These are phyloP conservation scores for Trichoderma sp. DNA, from an alignment of 2,329 filamentous ascomycete genomes.

Conservation along the genomic window DNA sequence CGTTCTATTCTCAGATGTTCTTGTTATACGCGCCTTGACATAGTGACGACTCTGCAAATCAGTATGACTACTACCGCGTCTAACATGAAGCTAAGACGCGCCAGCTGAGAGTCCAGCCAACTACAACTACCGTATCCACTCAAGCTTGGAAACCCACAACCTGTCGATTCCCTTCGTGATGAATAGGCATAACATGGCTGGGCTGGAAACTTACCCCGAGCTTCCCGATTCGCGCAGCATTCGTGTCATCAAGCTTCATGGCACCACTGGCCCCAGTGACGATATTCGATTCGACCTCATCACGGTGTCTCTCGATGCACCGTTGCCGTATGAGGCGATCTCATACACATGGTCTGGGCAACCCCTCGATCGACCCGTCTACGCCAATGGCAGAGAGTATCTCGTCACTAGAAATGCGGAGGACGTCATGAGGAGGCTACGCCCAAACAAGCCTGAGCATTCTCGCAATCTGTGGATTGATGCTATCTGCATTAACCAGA, in stretches of 20 bases:
- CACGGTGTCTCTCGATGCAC: neutral
- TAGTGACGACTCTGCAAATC: neutral
- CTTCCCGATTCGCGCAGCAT: slow-evolving; percentile 1
- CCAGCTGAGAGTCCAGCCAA: neutral
- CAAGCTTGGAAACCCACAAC: neutral
- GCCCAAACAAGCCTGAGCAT: neutral
- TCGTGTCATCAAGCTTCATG: neutral
- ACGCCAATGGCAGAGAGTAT: slow-evolving; percentile 3
- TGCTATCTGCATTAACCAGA: slow-evolving; percentile 20
- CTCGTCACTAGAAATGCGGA: neutral
- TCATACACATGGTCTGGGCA: slow-evolving; percentile 11
- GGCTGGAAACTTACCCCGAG: neutral
- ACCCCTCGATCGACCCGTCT: neutral
- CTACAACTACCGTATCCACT: neutral
- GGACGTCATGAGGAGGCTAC: neutral
- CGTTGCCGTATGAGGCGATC: neutral
- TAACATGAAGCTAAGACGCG: neutral
- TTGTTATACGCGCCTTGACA: neutral
- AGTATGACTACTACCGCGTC: neutral
- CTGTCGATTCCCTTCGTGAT: neutral
- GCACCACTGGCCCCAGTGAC: neutral
- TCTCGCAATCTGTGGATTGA: slow-evolving; percentile 7
- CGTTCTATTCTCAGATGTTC: neutral
- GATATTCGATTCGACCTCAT: neutral
- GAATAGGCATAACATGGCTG: neutral